Percentiles rank a stretch among this genome's conserved stretches.
Evolutionary conservation across 345 rosid genomes (phyloP).

Genomic region (Turnera subulata): DNA sequence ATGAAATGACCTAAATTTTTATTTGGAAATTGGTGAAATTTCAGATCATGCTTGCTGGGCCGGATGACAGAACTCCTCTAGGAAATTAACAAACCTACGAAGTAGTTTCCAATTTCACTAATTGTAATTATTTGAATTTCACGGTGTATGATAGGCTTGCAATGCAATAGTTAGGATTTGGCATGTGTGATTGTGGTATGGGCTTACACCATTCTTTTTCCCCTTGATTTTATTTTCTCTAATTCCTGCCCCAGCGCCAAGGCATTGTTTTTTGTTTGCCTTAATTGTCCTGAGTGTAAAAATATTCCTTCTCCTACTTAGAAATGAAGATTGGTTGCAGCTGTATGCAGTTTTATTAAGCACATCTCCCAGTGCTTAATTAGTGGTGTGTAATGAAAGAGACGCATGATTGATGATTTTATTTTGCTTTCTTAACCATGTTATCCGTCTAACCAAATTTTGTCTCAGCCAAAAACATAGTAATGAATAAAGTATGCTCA

Average conservation of each 20-base stretch:
- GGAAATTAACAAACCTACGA: conserved; percentile 20
- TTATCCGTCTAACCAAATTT: too few species aligned
- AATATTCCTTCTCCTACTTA: too few species aligned
- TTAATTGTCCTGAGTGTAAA: too few species aligned
- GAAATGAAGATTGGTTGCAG: not conserved
- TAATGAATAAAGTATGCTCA: too few species aligned
- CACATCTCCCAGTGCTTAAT: too few species aligned
- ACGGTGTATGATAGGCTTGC: conserved; percentile 36
- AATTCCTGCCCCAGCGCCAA: conserved; percentile 2
- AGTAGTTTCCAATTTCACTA: conserved; percentile 8
- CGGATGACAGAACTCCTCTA: conserved; percentile 47
- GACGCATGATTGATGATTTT: too few species aligned
- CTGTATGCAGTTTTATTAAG: not conserved
- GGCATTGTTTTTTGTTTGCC: conserved; percentile 19
- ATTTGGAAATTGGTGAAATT: conserved; percentile 11
- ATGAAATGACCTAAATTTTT: not conserved
- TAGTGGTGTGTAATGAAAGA: too few species aligned
- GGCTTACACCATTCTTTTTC: conserved; percentile 11
- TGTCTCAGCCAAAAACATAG: too few species aligned
- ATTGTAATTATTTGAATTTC: conserved; percentile 39
- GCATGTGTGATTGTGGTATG: conserved; percentile 16
- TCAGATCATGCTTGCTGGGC: conserved; percentile 60
- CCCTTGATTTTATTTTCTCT: not conserved
- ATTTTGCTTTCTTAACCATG: too few species aligned
- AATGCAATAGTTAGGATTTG: conserved; percentile 28